A percentile compares a stretch with the other conserved stretches of the same genome.
These are phyloP conservation scores for Tricholoma matsutake DNA, from an alignment of 768 basidiomycete species.

Conservation along the genomic window DNA sequence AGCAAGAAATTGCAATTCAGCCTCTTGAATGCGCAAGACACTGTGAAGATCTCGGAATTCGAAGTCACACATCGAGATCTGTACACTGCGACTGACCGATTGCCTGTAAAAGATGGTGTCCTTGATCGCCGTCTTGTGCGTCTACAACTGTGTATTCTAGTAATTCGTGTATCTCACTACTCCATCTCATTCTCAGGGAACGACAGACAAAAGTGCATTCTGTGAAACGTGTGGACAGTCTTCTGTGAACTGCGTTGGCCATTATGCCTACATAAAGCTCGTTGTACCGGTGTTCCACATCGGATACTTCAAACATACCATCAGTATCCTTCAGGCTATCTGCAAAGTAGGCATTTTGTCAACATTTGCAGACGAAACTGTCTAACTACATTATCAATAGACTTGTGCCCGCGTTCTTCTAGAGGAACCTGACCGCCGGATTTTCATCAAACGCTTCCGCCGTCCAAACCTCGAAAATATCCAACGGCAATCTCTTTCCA, in stretches of 20 bases:
- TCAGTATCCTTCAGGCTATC: constrained; percentile 89
- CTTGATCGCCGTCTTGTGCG: constrained; percentile 87
- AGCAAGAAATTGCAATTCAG: constrained; percentile 98
- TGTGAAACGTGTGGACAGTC: constrained; percentile 95
- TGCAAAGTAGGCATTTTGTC: constrained; percentile 70
- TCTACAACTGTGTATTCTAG: constrained; percentile 2
- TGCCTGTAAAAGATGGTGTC: constrained; percentile 89
- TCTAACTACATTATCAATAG: constrained; percentile 30
- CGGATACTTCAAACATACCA: constrained; percentile 96
- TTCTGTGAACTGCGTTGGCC: constrained; percentile 93
- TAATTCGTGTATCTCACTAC: background rate
- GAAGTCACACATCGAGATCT: constrained; percentile 92
- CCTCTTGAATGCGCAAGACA: constrained; percentile 89
- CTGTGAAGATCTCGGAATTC: constrained; percentile 94
- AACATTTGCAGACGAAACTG: background rate
- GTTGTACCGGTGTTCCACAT: constrained; percentile 97
- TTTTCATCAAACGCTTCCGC: constrained; percentile 87
- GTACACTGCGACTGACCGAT: constrained; percentile 79
- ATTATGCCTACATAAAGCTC: constrained; percentile 98
- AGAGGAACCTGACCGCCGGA: constrained; percentile 80
- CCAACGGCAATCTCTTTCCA: constrained; percentile 76
- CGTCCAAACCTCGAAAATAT: constrained; percentile 89
- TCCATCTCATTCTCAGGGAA: constrained; percentile 56
- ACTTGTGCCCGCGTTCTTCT: constrained; percentile 92
- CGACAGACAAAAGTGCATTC: constrained; percentile 86